Base-by-base conservation (phyloP, 192 early-diverging fungal species). In the Coemansia pectinata region DNA sequence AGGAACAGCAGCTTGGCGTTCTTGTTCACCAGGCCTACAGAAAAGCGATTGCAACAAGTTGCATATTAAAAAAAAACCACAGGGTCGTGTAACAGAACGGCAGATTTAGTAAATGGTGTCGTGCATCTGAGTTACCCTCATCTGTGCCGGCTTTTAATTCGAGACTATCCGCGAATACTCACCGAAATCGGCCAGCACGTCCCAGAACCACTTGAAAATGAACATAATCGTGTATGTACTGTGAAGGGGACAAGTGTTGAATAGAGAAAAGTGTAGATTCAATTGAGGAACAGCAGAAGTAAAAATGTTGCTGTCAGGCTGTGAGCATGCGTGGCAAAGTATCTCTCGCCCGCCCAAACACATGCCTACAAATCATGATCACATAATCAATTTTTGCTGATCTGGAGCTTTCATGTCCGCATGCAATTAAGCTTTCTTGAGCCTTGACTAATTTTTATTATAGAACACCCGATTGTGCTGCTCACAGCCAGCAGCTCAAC, bases 1-100 rank as follows among this genome's bases (percentile, higher is more conserved):
- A 99, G 89, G 86, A 99, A 99, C 58, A 99, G 86, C 74, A 99
- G 95, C 85, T 97, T 98, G 63, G 96, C 97, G 82, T 95, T 97
- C 87, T 99, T 99, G 86, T 99, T 98, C 77, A 96, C 84, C 76
- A 99, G 89, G 73, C 97, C 97, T 98, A 80, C 45, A 63, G 10
- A 15, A 0, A 34, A 7, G 33, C 31, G 17, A 1, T 2, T 21
- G 17, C 10, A 42, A 3, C 27, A 40, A 19, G 44, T 33, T 15
- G 17, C 39, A 41, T n/a, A 66, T 58, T n/a, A 53, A 25, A 12
- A 3, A 33, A 17, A 4, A 17, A 9, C 29, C 55, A 31, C 15
- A 21, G 19, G 6, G 47, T 41, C 10, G 4, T 19, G 47, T 9
- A 48, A 9, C 47, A 48, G 19, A 48, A 21, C 47, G 47, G 47